Conservation (phyloP, 2,329 filamentous ascomycete genomes). For the Corinectria fuckeliana region DNA sequence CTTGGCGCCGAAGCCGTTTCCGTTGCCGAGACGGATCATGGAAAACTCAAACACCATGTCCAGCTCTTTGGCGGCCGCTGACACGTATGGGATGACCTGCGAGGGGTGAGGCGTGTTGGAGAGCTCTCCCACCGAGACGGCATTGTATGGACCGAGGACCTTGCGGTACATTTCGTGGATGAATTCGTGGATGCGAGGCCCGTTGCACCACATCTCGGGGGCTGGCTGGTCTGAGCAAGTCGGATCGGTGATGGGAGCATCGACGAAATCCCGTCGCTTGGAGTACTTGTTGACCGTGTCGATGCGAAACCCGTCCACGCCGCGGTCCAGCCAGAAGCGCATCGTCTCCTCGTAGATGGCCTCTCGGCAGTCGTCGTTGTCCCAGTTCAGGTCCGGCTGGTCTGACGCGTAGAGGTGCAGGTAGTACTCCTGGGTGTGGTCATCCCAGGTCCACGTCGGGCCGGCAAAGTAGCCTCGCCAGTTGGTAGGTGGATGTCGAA, state of each 20-base stretch:
- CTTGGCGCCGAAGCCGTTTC: constrained; percentile 53
- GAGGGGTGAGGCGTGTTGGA: constrained; percentile 59
- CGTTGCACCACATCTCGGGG: constrained; percentile 62
- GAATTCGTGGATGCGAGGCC: constrained; percentile 68
- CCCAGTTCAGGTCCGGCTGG: constrained; percentile 82
- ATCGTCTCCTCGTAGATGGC: constrained; percentile 72
- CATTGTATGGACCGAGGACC: constrained; percentile 60
- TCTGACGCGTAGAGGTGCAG: constrained; percentile 69
- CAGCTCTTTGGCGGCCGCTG: constrained; percentile 57
- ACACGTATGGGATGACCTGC: constrained; percentile 62
- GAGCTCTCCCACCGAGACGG: constrained; percentile 69
- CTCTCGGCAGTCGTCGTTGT: constrained; percentile 67
- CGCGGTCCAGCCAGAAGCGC: constrained; percentile 75
- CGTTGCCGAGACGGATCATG: constrained; percentile 60
- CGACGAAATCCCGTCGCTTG: constrained; percentile 63
- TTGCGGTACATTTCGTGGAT: constrained; percentile 63
- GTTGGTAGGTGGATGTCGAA: constrained; percentile 65
- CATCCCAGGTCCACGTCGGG: constrained; percentile 61
- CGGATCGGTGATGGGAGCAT: constrained; percentile 54
- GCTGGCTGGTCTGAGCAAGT: constrained; percentile 50
- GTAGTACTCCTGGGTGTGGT: constrained; percentile 59
- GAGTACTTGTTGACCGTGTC: constrained; percentile 73
- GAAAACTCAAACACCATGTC: constrained; percentile 69
- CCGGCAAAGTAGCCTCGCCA: constrained; percentile 56
- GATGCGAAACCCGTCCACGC: constrained; percentile 70